Conservation (phyloP, 495 filamentous ascomycete genomes). For the Aspergillus biplanus region DNA sequence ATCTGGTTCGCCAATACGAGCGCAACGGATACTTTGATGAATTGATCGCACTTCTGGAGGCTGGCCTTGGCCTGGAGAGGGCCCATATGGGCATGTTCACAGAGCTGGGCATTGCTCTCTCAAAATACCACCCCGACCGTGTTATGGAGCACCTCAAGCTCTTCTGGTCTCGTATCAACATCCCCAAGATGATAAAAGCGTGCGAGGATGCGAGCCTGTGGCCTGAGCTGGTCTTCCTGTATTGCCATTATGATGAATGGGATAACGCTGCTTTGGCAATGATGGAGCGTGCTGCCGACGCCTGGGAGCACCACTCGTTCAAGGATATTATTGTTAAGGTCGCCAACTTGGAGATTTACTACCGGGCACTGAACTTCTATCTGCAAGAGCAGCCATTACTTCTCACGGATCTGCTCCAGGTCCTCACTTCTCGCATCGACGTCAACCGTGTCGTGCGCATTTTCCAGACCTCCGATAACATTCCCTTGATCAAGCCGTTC, state of each 20-base stretch:
- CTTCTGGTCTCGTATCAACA: constrained; percentile 99
- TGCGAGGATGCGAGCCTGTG: constrained; percentile 96
- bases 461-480: constrained; percentile 98
- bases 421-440: constrained; percentile 88
- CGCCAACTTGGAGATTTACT: constrained; percentile 98
- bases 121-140: constrained; percentile 94
- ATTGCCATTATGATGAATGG: constrained; percentile 98
- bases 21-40: constrained; percentile 97
- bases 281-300: constrained; percentile 98
- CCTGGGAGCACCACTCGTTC: constrained; percentile 99
- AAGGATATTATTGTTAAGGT: constrained; percentile 99
- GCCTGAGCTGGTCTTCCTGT: constrained; percentile 98
- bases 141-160: constrained; percentile 99
- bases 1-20: constrained; percentile 95
- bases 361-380: constrained; percentile 97
- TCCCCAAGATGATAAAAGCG: constrained; percentile 95
- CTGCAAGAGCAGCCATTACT: constrained; percentile 94
- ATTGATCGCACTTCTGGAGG: constrained; percentile 91
- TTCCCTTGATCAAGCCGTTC: constrained; percentile 99
- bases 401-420: constrained; percentile 92
- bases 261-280: constrained; percentile 98
- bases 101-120: constrained; percentile 89
- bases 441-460: constrained; percentile 98
- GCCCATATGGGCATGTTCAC: constrained; percentile 97
- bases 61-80: constrained; percentile 92